Percentiles rank a stretch among this genome's conserved stretches.
phyloP scores from a whole-genome alignment of 345 rosid species.

The Salix brachista region DNA sequence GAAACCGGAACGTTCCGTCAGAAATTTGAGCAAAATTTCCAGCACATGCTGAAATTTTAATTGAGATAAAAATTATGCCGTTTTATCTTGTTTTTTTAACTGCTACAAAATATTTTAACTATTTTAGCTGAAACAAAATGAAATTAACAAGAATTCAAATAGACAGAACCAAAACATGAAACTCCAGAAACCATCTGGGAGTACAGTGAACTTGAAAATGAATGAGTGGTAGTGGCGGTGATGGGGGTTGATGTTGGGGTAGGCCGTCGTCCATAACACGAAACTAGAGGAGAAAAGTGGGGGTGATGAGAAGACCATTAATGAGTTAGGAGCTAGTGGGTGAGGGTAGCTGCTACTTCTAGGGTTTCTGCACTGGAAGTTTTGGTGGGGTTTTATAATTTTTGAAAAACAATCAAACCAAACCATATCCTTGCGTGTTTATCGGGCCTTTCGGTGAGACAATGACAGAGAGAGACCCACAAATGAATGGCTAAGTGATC shows the following conservation, averaged over 20 bases:
- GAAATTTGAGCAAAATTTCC: too few species aligned
- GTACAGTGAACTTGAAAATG: too few species aligned
- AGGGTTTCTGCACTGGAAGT: neutral
- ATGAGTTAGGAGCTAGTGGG: neutral
- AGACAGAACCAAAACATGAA: too few species aligned
- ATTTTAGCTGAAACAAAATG: too few species aligned
- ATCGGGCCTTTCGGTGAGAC: conserved; percentile 39
- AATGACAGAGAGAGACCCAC: conserved; percentile 32
- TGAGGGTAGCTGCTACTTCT: neutral
- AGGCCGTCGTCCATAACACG: neutral
- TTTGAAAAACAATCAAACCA: conserved; percentile 24
- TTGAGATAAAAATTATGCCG: too few species aligned
- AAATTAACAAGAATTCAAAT: too few species aligned
- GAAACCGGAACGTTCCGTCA: rapidly evolving
- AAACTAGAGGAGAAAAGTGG: neutral
- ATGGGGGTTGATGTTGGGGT: too few species aligned
- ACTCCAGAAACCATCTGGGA: too few species aligned
- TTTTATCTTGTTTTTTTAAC: too few species aligned
- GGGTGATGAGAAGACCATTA: neutral
- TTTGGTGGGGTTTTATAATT: conserved; percentile 1
- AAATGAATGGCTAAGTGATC: conserved; percentile 18
- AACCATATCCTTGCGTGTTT: conserved; percentile 36
- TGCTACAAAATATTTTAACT: rapidly evolving
- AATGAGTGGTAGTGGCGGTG: neutral
- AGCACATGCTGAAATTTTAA: too few species aligned